Percentiles rank a stretch among this genome's conserved stretches.
Evolutionary conservation across 2,329 filamentous ascomycete species (phyloP).

Genomic region (Emergomyces africanus): DNA sequence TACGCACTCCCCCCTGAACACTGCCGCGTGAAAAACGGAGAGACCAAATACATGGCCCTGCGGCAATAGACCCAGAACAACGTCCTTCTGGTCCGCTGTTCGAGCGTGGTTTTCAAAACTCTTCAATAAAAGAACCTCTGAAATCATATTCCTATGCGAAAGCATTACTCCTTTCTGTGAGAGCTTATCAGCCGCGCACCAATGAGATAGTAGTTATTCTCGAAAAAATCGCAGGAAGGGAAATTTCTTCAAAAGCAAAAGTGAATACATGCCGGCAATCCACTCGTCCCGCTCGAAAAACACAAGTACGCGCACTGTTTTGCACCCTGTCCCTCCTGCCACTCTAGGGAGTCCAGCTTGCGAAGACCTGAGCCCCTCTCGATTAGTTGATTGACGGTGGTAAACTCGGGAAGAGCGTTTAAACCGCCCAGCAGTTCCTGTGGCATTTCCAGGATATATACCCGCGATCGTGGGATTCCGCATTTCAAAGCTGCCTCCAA

Average conservation of each 20-base stretch:
- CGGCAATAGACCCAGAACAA: constrained; percentile 51
- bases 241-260: background rate
- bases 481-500: constrained; percentile 47
- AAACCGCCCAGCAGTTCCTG: constrained; percentile 35
- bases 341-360: constrained; percentile 43
- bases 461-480: constrained; percentile 45
- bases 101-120: constrained; percentile 35
- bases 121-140: constrained; percentile 51
- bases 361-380: constrained; percentile 43
- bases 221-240: no score
- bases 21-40: constrained; percentile 46
- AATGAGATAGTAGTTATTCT: background rate
- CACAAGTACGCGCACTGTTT: constrained; percentile 56
- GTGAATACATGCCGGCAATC: constrained; percentile 44
- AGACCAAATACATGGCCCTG: constrained; percentile 66
- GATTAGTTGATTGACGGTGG: constrained; percentile 51
- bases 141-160: constrained; percentile 58
- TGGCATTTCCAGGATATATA: constrained; percentile 55
- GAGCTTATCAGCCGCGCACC: background rate
- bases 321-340: constrained; percentile 51
- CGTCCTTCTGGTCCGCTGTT: constrained; percentile 35
- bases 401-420: constrained; percentile 36
- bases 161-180: constrained; percentile 61
- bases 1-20: constrained; percentile 57
- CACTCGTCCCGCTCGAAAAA: constrained; percentile 62